phyloP scores from a whole-genome alignment of 768 basidiomycete genomes.

The Auricularia heimuer region DNA sequence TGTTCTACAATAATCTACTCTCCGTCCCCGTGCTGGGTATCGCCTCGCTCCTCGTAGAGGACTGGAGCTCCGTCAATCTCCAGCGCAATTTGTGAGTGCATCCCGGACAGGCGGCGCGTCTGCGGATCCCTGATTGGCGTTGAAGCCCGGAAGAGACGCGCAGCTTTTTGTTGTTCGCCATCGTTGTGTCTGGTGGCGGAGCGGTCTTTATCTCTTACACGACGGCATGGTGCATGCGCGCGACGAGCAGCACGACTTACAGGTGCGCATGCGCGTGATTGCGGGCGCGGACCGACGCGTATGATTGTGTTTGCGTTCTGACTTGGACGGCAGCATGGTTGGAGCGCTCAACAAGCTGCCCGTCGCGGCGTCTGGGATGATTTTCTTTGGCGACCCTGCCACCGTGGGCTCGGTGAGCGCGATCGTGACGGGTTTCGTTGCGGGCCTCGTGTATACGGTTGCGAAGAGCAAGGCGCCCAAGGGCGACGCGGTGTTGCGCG shows the following conservation, averaged over 20 bases:
- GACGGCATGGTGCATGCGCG: constrained; percentile 96
- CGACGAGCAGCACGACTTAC: constrained; percentile 97
- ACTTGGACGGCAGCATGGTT: constrained; percentile 59
- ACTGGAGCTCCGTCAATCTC: constrained; percentile 79
- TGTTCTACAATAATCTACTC: constrained; percentile 97
- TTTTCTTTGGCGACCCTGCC: constrained; percentile 89
- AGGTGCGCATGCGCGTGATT: constrained; percentile 39
- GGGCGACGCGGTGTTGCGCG: constrained; percentile 35
- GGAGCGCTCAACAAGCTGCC: constrained; percentile 96
- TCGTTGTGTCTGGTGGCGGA: constrained; percentile 93
- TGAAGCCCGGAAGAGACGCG: constrained; percentile 75
- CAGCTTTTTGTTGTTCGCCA: constrained; percentile 69
- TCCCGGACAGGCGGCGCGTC: not conserved
- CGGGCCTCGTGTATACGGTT: constrained; percentile 84
- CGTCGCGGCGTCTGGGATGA: constrained; percentile 95
- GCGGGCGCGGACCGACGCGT: not conserved
- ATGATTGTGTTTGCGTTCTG: not conserved
- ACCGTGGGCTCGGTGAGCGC: constrained; percentile 85
- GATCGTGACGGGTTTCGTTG: constrained; percentile 79
- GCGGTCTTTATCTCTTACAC: constrained; percentile 98
- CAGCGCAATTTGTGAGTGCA: constrained; percentile 76
- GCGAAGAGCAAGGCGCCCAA: constrained; percentile 93
- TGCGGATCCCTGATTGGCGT: constrained; percentile 4
- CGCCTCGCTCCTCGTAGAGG: constrained; percentile 76
- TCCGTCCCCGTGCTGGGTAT: constrained; percentile 84